Conservation (phyloP, 192 early-diverging fungal genomes). For the Rhizophagus sp. region DNA sequence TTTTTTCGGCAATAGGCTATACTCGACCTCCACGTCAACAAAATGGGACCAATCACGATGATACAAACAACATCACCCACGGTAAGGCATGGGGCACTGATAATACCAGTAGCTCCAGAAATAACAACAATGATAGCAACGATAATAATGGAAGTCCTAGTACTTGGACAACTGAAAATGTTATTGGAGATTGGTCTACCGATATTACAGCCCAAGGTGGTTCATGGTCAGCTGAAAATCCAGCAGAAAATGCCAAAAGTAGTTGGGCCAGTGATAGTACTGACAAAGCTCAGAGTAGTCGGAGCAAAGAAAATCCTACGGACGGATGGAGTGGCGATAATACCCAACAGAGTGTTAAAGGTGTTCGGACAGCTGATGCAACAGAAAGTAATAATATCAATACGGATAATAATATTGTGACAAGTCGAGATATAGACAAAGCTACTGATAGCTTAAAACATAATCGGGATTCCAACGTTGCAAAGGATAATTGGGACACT, state of each 20-base stretch:
- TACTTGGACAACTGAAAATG: neutral
- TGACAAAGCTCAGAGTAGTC: conserved; percentile 6
- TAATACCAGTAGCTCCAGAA: neutral
- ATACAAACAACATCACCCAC: neutral
- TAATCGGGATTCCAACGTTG: neutral
- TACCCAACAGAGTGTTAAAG: neutral
- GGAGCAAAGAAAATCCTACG: neutral
- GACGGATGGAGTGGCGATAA: neutral
- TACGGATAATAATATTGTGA: neutral
- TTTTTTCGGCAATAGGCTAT: conserved; percentile 17
- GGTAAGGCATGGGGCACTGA: conserved; percentile 3
- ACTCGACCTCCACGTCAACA: conserved; percentile 32
- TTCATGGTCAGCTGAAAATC: conserved; percentile 19
- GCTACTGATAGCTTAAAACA: neutral
- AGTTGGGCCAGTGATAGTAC: neutral
- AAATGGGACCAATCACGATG: conserved; percentile 20
- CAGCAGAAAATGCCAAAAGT: conserved; percentile 5
- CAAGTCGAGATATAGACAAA: conserved; percentile 4
- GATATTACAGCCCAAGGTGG: neutral
- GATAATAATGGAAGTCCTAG: neutral
- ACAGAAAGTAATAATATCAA: neutral
- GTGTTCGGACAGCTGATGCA: neutral
- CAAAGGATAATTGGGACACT: conserved; percentile 22
- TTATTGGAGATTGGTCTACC: neutral
- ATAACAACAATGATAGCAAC: conserved; percentile 6